phyloP scores from a whole-genome alignment of 306 rosid species.

The Castanea sativa region DNA sequence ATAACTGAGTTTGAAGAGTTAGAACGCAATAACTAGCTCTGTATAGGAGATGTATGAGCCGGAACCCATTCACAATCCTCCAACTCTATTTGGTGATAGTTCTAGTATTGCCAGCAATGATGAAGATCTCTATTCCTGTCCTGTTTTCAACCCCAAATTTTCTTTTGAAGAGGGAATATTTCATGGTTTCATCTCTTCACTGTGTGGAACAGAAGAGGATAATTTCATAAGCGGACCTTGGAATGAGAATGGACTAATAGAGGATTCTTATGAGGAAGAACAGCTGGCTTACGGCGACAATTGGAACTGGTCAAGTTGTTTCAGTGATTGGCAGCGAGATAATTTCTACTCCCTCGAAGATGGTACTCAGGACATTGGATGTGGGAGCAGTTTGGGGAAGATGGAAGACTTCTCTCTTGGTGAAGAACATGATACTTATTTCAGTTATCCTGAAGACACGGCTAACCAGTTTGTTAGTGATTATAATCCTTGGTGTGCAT shows the following conservation, averaged over 20 bases:
- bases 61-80: not conserved
- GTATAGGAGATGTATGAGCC: not conserved
- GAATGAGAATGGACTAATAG: constrained; percentile 16
- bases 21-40: constrained; percentile 7
- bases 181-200: not conserved
- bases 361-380: constrained; percentile 9
- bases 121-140: constrained; percentile 2
- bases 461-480: constrained; percentile 18
- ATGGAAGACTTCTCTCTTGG: not conserved
- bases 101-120: not conserved
- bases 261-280: constrained; percentile 17
- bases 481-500: constrained; percentile 19
- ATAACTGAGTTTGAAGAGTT: not conserved
- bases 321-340: constrained; percentile 17
- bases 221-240: constrained; percentile 6
- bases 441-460: constrained; percentile 7
- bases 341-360: constrained; percentile 7
- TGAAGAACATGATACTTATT: not conserved
- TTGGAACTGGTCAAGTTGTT: constrained; percentile 9
- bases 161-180: constrained; percentile 19
- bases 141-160: constrained; percentile 5
- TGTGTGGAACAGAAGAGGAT: not conserved
- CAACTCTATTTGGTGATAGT: not conserved
- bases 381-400: constrained; percentile 3
- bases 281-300: not conserved